Evolutionary conservation across 352 stramenopile genomes (phyloP).

Genomic region (Pythium aphanidermatum): DNA sequence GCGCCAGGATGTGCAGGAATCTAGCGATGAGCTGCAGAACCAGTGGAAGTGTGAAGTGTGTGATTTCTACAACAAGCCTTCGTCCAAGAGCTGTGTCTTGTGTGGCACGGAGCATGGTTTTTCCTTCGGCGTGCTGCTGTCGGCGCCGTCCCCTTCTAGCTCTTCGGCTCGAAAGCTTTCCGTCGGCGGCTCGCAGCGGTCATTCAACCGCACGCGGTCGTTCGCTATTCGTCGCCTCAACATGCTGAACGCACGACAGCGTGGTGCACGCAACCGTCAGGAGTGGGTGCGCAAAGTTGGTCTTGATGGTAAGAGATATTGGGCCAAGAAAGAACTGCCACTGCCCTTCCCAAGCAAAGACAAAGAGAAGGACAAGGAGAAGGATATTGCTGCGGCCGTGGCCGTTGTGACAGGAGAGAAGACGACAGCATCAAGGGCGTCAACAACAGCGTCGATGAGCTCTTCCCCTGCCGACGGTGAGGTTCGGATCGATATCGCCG

Average conservation of each 20-base stretch:
- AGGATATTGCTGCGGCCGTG: not conserved
- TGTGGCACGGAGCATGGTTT: constrained; percentile 82
- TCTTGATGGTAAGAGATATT: constrained; percentile 77
- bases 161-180: constrained; percentile 32
- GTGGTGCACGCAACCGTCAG: constrained; percentile 70
- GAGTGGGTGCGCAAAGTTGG: constrained; percentile 84
- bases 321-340: constrained; percentile 63
- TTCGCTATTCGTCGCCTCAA: constrained; percentile 85
- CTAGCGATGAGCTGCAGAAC: constrained; percentile 67
- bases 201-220: constrained; percentile 81
- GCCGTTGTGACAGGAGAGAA: not conserved
- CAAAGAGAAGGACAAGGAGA: constrained; percentile 2
- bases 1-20: constrained; percentile 80
- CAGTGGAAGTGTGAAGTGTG: constrained; percentile 87
- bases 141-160: not conserved
- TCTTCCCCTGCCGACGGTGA: constrained; percentile 13
- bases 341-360: constrained; percentile 24
- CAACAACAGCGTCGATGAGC: constrained; percentile 7
- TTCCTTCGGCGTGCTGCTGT: constrained; percentile 41
- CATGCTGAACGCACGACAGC: constrained; percentile 80
- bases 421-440: constrained; percentile 2
- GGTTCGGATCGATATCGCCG: constrained; percentile 14
- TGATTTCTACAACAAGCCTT: constrained; percentile 87
- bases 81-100: constrained; percentile 62
- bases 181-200: constrained; percentile 37